phyloP scores from a whole-genome alignment of 768 basidiomycete species.

The Phaeotremella fagi region DNA sequence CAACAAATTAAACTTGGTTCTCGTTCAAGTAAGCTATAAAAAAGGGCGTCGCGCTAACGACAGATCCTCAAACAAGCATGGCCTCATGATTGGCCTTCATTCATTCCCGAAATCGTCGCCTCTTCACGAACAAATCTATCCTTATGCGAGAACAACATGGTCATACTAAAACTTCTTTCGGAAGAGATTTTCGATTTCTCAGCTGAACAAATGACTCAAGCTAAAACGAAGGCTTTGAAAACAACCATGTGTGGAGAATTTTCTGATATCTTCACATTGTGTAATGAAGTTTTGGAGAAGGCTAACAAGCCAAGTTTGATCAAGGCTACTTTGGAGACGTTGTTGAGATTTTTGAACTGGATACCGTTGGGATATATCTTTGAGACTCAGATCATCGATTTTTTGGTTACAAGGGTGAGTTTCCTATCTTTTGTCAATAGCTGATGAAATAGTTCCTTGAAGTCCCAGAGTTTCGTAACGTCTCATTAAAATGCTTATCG shows the following conservation, averaged over 20 bases:
- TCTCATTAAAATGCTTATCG: conserved; percentile 91
- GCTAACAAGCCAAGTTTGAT: conserved; percentile 94
- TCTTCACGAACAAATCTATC: conserved; percentile 94
- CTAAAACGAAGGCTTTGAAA: conserved; percentile 94
- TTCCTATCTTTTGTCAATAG: not conserved
- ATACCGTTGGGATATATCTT: conserved; percentile 98
- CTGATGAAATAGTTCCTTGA: conserved; percentile 73
- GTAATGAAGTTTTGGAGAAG: conserved; percentile 91
- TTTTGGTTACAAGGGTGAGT: conserved; percentile 81
- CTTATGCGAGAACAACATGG: conserved; percentile 99
- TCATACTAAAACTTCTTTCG: conserved; percentile 91
- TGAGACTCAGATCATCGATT: conserved; percentile 94
- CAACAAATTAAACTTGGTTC: conserved; percentile 92
- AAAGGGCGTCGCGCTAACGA: conserved; percentile 1
- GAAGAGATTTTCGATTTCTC: conserved; percentile 99
- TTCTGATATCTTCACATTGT: conserved; percentile 95
- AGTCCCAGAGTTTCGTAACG: conserved; percentile 91
- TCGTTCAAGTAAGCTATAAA: conserved; percentile 71
- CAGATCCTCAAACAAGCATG: conserved; percentile 99
- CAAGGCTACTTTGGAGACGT: conserved; percentile 87
- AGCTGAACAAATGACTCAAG: conserved; percentile 96
- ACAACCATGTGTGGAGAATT: conserved; percentile 97
- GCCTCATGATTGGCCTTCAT: conserved; percentile 98
- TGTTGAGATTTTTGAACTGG: conserved; percentile 96
- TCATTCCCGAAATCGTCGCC: conserved; percentile 93